phyloP scores from a whole-genome alignment of 2,329 filamentous ascomycete genomes.

The Hypoxylon sp. region DNA sequence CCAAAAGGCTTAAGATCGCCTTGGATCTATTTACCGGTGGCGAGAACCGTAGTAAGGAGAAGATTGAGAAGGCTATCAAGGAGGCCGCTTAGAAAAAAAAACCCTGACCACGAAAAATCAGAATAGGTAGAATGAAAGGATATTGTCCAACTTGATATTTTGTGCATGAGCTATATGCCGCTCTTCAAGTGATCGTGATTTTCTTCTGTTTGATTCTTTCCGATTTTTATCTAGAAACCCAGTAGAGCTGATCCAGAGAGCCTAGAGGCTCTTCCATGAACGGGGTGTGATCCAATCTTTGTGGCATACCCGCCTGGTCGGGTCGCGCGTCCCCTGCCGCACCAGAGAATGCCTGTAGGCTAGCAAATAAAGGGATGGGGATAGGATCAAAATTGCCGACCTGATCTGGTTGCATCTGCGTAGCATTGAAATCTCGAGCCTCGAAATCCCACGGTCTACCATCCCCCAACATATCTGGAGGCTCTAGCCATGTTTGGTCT shows the following conservation, averaged over 20 bases:
- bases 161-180: conserved; percentile 9
- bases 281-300: conserved; percentile 18
- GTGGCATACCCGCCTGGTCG: conserved; percentile 15
- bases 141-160: conserved; percentile 22
- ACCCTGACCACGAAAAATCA: not conserved
- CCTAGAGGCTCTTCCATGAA: conserved; percentile 1
- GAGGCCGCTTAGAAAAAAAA: conserved; percentile 22
- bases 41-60: conserved; percentile 57
- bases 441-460: conserved; percentile 15
- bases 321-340: conserved; percentile 13
- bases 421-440: conserved; percentile 13
- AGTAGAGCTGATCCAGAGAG: conserved; percentile 23
- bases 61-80: conserved; percentile 56
- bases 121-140: conserved; percentile 19
- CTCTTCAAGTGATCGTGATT: conserved; percentile 21
- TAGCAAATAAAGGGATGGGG: conserved; percentile 17
- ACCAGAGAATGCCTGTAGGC: conserved; percentile 11
- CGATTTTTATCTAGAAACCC: conserved; percentile 13
- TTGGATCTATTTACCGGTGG: conserved; percentile 60
- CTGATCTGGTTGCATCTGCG: conserved; percentile 20
- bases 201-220: conserved; percentile 10
- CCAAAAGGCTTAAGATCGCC: conserved; percentile 58
- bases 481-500: conserved; percentile 25
- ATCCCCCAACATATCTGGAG: conserved; percentile 10
- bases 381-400: conserved; percentile 10